Percentiles rank a stretch among this genome's conserved stretches.
These are phyloP conservation scores for Xylaria longipes DNA, from an alignment of 495 filamentous ascomycete genomes.

Conservation along the genomic window DNA sequence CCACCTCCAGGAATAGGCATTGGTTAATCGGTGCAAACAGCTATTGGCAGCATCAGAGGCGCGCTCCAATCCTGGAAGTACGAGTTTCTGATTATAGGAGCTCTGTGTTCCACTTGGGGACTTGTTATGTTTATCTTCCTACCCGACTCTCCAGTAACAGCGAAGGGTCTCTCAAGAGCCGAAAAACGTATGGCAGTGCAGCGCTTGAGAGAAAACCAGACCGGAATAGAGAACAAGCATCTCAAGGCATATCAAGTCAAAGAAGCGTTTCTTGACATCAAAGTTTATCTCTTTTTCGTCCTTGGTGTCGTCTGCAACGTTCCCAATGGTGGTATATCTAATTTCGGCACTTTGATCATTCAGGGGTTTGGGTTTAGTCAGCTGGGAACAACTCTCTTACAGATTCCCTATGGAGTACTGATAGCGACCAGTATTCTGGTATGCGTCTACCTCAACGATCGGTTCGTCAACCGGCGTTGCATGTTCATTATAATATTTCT, in stretches of 20 bases:
- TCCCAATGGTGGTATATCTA: slow-evolving; percentile 63
- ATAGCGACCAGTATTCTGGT: slow-evolving; percentile 63
- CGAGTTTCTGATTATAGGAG: slow-evolving; percentile 57
- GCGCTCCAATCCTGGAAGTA: slow-evolving; percentile 63
- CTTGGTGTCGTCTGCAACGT: slow-evolving; percentile 58
- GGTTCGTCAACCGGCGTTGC: slow-evolving; percentile 62
- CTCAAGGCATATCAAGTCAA: slow-evolving; percentile 64
- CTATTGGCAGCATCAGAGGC: slow-evolving; percentile 60
- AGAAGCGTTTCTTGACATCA: slow-evolving; percentile 64
- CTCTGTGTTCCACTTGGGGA: slow-evolving; percentile 57
- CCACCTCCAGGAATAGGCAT: not conserved
- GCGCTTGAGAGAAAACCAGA: slow-evolving; percentile 38
- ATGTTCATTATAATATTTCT: slow-evolving; percentile 61
- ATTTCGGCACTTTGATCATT: slow-evolving; percentile 68
- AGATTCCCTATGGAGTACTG: slow-evolving; percentile 65
- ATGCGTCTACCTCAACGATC: slow-evolving; percentile 65
- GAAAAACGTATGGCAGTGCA: slow-evolving; percentile 37
- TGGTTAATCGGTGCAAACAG: slow-evolving; percentile 1
- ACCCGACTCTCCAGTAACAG: slow-evolving; percentile 59
- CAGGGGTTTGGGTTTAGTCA: slow-evolving; percentile 66
- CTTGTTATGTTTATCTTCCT: slow-evolving; percentile 61
- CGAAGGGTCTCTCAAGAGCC: slow-evolving; percentile 49
- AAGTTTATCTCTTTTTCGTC: slow-evolving; percentile 64
- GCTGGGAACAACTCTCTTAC: slow-evolving; percentile 54
- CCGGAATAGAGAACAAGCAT: slow-evolving; percentile 49